Base-by-base conservation (phyloP, 768 basidiomycete species). In the Paxillus rubicundulus region DNA sequence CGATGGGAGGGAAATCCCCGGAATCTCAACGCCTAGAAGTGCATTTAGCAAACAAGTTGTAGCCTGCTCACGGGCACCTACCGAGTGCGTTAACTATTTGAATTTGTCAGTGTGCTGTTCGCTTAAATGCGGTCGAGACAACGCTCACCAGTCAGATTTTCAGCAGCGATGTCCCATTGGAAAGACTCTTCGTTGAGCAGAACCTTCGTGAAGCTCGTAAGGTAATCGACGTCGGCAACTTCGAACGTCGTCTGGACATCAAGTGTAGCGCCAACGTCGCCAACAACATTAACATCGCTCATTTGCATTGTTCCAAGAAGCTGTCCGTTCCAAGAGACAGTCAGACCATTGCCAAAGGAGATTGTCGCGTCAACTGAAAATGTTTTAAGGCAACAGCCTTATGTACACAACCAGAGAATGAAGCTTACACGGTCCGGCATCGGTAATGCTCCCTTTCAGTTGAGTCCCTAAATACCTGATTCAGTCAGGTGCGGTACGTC, bases 371-470 rank as follows among this genome's bases (percentile, higher is more conserved):
- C 84, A 61, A 89, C 86, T 70, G 21, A 27, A 18, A 36, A n/a
- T 45, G 44, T 14, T 16, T 61, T 33, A 63, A 49, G 10, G 51
- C n/a, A 37, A 32, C 30, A 43, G n/a, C 14, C 10, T 38, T 17
- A 42, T 14, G 17, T 28, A 40, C 52, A 27, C 17, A 24, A 21
- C 7, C 7, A 20, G 17, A 45, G 34, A 8, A 36, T 41, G 30
- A 32, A 67, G 41, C 84, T 52, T 67, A 87, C 86, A 89, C 39
- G 87, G 87, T 14, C 87, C 87, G 27, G 87, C 80, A 46, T 87
- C 81, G 13, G 76, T 78, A 56, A 89, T 86, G 24, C 74, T 77
- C 20, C 87, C 87, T 30, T 76, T 79, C 49, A 89, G 65, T 45
- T 69, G 67, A 3, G 80, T 75, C 20, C 67, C 82, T 84, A 48